phyloP scores from a whole-genome alignment of 805 yeast genomes.

The Myxozyma nipponensis region DNA sequence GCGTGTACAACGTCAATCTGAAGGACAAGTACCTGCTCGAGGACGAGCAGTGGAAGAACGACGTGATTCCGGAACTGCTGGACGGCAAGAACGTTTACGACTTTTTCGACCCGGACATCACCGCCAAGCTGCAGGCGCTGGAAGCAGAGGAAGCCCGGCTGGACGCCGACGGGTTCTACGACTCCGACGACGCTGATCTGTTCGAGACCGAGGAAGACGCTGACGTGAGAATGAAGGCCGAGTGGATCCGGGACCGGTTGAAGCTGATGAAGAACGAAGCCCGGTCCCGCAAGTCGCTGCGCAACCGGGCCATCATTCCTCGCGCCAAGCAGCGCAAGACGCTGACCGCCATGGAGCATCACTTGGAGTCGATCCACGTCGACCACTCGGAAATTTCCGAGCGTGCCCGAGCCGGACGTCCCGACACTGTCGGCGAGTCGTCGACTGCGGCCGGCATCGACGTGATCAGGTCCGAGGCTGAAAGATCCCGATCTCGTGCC shows the following conservation, averaged over 20 bases:
- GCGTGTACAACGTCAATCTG: constrained; percentile 91
- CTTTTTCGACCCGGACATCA: constrained; percentile 93
- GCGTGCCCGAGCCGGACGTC: constrained; percentile 39
- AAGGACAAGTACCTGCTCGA: constrained; percentile 89
- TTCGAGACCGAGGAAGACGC: constrained; percentile 59
- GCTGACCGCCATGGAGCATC: constrained; percentile 75
- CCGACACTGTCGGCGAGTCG: constrained; percentile 29
- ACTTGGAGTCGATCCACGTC: constrained; percentile 85
- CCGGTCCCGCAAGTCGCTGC: constrained; percentile 78
- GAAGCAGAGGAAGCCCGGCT: constrained; percentile 96
- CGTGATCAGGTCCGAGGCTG: constrained; percentile 57
- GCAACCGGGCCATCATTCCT: constrained; percentile 86
- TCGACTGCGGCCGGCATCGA: constrained; percentile 65
- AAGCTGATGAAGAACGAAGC: constrained; percentile 88
- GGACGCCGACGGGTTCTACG: constrained; percentile 93
- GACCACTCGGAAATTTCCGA: constrained; percentile 67
- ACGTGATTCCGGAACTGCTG: constrained; percentile 92
- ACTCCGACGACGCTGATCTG: constrained; percentile 66
- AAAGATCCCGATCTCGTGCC: constrained; percentile 33
- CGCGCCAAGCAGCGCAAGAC: constrained; percentile 64
- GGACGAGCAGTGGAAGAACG: constrained; percentile 97
- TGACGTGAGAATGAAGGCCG: constrained; percentile 79
- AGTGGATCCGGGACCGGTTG: constrained; percentile 94
- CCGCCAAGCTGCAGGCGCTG: constrained; percentile 85
- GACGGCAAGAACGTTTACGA: constrained; percentile 97